phyloP scores from a whole-genome alignment of 2,329 filamentous ascomycete species.

The Paramyrothecium roridum region DNA sequence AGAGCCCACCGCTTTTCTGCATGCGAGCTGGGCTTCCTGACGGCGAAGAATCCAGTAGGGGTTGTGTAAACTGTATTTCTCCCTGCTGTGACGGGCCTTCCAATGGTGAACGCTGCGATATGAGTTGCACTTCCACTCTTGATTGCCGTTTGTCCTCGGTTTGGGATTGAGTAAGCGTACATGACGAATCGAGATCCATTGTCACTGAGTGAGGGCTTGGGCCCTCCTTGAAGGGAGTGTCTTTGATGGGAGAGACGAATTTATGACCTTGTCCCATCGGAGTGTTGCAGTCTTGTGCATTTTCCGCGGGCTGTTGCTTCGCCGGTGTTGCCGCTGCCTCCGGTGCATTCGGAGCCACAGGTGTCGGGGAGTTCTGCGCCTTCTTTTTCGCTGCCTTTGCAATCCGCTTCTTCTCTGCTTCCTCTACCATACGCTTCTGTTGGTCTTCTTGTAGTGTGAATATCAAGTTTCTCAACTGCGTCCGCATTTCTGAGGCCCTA shows the following conservation, averaged over 20 bases:
- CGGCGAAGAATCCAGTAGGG: neutral
- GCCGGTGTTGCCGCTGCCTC: neutral
- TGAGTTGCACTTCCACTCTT: no score
- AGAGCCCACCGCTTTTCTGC: neutral
- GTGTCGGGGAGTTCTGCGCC: neutral
- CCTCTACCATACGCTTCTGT: conserved; percentile 35
- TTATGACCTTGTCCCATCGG: no score
- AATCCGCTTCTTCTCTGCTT: conserved; percentile 29
- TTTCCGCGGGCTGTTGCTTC: neutral
- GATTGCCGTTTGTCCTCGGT: no score
- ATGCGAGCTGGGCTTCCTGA: neutral
- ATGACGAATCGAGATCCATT: no score
- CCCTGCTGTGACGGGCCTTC: neutral
- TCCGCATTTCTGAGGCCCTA: conserved; percentile 57
- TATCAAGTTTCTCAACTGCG: conserved; percentile 63
- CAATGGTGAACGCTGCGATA: no score
- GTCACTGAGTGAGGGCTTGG: no score
- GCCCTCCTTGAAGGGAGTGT: no score
- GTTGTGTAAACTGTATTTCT: neutral
- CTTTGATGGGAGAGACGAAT: no score
- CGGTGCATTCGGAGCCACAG: neutral
- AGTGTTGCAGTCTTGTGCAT: no score
- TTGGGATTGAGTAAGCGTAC: no score
- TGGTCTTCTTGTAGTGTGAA: conserved; percentile 61
- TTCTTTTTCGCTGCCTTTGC: conserved; percentile 23